These are phyloP conservation scores for Leccinum variicolor DNA, from an alignment of 768 basidiomycete species.

Conservation along the genomic window DNA sequence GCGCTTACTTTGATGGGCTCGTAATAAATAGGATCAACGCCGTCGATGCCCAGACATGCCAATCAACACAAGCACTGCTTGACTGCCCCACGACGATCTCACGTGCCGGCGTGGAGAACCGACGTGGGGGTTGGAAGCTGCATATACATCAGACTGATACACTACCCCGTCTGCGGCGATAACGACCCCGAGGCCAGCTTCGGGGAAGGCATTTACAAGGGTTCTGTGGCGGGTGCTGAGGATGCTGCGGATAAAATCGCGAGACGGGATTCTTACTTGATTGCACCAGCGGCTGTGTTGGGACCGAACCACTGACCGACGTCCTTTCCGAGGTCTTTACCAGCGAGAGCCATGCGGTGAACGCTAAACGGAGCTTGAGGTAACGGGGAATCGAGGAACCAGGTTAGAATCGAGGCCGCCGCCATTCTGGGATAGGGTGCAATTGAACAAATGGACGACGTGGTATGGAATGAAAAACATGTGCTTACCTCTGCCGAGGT, in stretches of 20 bases:
- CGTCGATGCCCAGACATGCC: constrained; percentile 89
- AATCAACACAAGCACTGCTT: constrained; percentile 82
- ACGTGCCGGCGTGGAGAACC: constrained; percentile 30
- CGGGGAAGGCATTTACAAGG: constrained; percentile 74
- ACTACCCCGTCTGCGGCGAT: constrained; percentile 80
- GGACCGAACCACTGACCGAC: constrained; percentile 99
- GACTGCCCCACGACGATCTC: constrained; percentile 65
- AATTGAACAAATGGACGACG: constrained; percentile 7
- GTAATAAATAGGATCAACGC: constrained; percentile 94
- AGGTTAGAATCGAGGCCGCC: constrained; percentile 80
- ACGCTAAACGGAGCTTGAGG: constrained; percentile 89
- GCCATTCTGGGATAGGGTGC: constrained; percentile 63
- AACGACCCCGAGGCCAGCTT: constrained; percentile 75
- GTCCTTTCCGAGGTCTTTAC: constrained; percentile 91
- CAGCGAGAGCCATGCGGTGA: constrained; percentile 92
- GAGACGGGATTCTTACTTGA: constrained; percentile 55
- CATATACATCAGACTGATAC: constrained; percentile 82
- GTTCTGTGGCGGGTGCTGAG: constrained; percentile 42
- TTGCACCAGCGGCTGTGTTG: constrained; percentile 93
- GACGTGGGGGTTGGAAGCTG: constrained; percentile 52
- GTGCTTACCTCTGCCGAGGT: constrained; percentile 66
- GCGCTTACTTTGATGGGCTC: constrained; percentile 69
- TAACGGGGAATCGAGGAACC: constrained; percentile 91
- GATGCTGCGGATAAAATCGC: not conserved
- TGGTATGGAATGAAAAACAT: constrained; percentile 1